phyloP scores from a whole-genome alignment of 805 yeast genomes.

The Candida ipomoeae region DNA sequence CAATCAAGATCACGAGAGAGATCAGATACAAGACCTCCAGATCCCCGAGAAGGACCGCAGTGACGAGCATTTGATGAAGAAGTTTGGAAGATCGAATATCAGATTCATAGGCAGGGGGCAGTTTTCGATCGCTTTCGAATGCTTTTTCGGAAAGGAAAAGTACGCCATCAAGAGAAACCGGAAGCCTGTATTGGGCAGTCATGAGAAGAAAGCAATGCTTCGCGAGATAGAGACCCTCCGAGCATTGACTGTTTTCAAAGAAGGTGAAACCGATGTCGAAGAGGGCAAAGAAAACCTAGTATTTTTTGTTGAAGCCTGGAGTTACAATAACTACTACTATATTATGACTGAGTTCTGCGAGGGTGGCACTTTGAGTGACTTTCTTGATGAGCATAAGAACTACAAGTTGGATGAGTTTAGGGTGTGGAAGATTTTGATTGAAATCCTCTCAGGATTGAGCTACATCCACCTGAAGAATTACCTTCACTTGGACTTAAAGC shows the following conservation, averaged over 20 bases:
- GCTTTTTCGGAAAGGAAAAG: conserved; percentile 59
- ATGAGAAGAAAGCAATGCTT: conserved; percentile 56
- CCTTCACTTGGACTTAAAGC: conserved; percentile 87
- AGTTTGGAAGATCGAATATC: conserved; percentile 57
- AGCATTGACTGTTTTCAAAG: conserved; percentile 37
- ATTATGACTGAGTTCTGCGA: conserved; percentile 95
- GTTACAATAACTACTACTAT: conserved; percentile 65
- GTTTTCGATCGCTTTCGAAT: conserved; percentile 84
- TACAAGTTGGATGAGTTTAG: conserved; percentile 90
- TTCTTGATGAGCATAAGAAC: conserved; percentile 68
- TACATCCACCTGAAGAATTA: conserved; percentile 73
- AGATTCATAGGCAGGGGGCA: conserved; percentile 78
- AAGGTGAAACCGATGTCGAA: conserved; percentile 37
- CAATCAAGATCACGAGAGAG: conserved; percentile 4
- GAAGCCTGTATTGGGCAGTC: conserved; percentile 48
- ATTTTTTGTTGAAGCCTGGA: conserved; percentile 83
- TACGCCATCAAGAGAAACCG: conserved; percentile 89
- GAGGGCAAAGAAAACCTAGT: conserved; percentile 78
- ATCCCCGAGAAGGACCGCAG: conserved; percentile 13
- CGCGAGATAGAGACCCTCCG: conserved; percentile 76
- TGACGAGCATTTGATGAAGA: conserved; percentile 44
- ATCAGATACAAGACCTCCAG: not conserved
- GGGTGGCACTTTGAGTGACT: conserved; percentile 83
- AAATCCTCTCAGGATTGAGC: conserved; percentile 71
- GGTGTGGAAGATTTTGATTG: conserved; percentile 93